Evolutionary conservation across 768 basidiomycete species (phyloP).

Genomic region (Aureoboletus auriporus): DNA sequence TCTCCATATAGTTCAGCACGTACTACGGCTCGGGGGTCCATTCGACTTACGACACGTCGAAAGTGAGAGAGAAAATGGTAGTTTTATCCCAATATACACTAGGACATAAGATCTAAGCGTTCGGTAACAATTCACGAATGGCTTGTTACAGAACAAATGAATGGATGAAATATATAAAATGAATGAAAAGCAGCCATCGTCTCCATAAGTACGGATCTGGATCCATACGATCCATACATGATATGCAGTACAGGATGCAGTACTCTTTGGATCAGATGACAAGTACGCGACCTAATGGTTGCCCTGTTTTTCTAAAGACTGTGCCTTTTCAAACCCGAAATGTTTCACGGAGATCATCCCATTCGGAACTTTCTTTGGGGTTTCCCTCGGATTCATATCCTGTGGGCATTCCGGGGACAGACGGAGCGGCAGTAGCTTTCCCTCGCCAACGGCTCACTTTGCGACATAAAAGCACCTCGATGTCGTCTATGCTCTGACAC

Average conservation of each 20-base stretch:
- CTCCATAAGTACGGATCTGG: too few relatives aligned
- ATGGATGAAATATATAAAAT: too few relatives aligned
- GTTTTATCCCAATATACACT: neutral
- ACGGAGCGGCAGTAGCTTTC: conserved; percentile 10
- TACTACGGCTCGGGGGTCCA: neutral
- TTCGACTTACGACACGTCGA: neutral
- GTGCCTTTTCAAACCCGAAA: neutral
- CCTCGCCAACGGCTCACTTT: conserved; percentile 52
- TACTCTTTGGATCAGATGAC: neutral
- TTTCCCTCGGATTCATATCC: neutral
- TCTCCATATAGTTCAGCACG: too few relatives aligned
- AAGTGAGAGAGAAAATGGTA: neutral
- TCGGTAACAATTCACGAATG: too few relatives aligned
- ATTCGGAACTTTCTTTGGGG: neutral
- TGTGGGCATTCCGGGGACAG: neutral
- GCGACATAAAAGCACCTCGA: conserved; percentile 40
- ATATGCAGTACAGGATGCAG: too few relatives aligned
- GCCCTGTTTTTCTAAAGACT: neutral
- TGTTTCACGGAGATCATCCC: conserved; percentile 1
- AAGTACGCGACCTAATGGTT: neutral
- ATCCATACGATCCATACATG: too few relatives aligned
- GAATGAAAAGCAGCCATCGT: too few relatives aligned
- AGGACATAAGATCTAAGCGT: neutral
- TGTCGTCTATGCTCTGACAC: conserved; percentile 43
- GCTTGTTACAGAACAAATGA: too few relatives aligned